Evolutionary conservation across 495 filamentous ascomycete species (phyloP), one percentile per base, ranked within the genome.

Genomic region (Immersiella caudata): DNA sequence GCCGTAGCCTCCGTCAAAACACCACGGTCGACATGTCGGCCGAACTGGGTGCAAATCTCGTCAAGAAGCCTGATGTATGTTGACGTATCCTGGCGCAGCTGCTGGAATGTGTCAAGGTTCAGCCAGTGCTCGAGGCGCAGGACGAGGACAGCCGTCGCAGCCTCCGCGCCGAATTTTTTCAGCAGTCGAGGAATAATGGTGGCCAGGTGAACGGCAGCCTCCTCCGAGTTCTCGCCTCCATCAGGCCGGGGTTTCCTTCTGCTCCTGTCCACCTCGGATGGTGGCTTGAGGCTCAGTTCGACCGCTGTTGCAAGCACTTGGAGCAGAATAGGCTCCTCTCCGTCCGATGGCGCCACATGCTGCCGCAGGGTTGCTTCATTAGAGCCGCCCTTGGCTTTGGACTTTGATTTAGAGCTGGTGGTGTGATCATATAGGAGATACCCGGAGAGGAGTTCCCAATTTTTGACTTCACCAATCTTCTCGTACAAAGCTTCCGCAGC

Each of bases 381-480:
- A 6, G 80, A 79, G 29, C 73, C 75, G 0, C 73, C 76, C 69
- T 79, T 83, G 16, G 79, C 79, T 7, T 69, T 73, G 27, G 76
- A 71, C 60, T 73, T 77, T 12, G 81, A 74, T 62, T 82, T 83
- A 0, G 74, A 69, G 64, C 83, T 84, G 0, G 81, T 85, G 0
- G 93, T 93, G 75, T 97, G 92, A 69, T 99, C 95, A 70, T 93
- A 96, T 0, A 99, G 83, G 11, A 99, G 84, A 80, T 97, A 98
- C 7, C 91, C 92, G 26, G 92, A 91, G 26, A 98, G 79, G 0
- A 90, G 84, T 74, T 97, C 91, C 96, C 96, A 99, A 60, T 93
- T 88, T 61, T 85, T 83, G 14, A 97, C 81, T 68, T 94, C 91
- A 9, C 86, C 81, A 65, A 97, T 85, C 66, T 90, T 88, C 33